A percentile compares a stretch with the other conserved stretches of the same genome.
phyloP scores from a whole-genome alignment of 345 rosid species.

The Corchorus olitorius region DNA sequence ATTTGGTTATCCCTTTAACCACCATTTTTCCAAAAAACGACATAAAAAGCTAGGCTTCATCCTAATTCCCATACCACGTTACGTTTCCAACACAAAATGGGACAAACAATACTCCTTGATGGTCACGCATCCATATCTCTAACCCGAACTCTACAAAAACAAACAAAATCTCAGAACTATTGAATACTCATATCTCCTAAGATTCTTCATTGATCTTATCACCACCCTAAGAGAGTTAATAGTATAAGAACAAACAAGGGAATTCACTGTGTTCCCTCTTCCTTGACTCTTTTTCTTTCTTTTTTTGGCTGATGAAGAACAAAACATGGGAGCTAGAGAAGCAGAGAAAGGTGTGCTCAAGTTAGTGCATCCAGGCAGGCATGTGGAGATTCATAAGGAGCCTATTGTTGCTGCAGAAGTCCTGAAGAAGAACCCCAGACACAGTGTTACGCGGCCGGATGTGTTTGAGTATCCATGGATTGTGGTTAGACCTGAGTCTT shows the following conservation, averaged over 20 bases:
- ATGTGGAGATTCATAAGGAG: constrained; percentile 34
- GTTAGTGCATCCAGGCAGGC: constrained; percentile 44
- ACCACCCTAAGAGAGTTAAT: neutral
- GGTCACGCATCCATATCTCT: neutral
- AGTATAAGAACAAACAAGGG: constrained; percentile 16
- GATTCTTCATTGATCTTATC: constrained; percentile 21
- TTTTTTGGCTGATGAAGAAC: neutral
- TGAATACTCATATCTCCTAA: constrained; percentile 11
- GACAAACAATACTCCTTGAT: constrained; percentile 9
- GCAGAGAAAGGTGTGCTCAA: constrained; percentile 33
- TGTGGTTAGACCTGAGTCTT: constrained; percentile 46
- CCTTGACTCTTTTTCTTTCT: neutral
- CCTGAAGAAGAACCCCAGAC: constrained; percentile 49
- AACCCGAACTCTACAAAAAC: neutral
- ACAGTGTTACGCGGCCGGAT: constrained; percentile 47
- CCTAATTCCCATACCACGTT: neutral
- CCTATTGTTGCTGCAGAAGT: constrained; percentile 46
- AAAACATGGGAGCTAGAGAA: constrained; percentile 15
- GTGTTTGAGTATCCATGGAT: constrained; percentile 54
- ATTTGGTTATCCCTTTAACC: neutral
- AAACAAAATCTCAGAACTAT: constrained; percentile 6
- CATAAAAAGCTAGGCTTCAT: neutral
- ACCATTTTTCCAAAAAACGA: neutral
- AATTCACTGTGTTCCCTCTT: constrained; percentile 2
- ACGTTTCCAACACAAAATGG: neutral